Base-by-base conservation (phyloP, 2,329 filamentous ascomycete species). In the Fusarium tricinctum region DNA sequence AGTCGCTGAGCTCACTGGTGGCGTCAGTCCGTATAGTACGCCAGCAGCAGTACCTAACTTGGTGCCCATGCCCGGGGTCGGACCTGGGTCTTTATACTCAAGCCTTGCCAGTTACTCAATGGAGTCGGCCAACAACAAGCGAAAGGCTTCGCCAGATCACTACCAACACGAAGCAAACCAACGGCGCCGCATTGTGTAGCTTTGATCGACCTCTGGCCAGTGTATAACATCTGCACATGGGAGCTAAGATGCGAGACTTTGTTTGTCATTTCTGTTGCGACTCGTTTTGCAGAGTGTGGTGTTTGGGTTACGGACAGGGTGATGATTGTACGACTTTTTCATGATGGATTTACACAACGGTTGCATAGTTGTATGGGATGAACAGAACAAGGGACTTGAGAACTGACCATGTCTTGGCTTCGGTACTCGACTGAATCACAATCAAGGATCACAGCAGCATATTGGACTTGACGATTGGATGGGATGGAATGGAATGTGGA, bases 1-100 rank as follows among this genome's bases (percentile, higher is more conserved):
- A 50, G 82, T 91, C 17, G 84, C 86, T 35, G 88, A 91, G 74
- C 82, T 91, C 70, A 90, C 88, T 3, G 90, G 88, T 0, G 88
- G 88, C 14, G 81, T 89, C 32, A 88, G 85, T 66, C 86, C 87
- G 1, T 90, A 89, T 74, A 85, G 80, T 67, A 85, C 85, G n/a
- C 85, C 85, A 6, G 66, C 71, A 3, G 69, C 73, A 40, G 39
- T 84, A 9, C 78, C 81, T 5, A 80, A 74, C 39, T 55, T 71
- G 28, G 68, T 71, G 17, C 47, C 69, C 15, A 63, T 67, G 28
- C 76, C 45, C 79, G 80, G 63, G 76, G 78, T 26, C 73, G 78
- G 28, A 73, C 80, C 58, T 80, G 80, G 75, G 63, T 78, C 70
- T 44, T 48, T 72, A 23, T 71, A 79, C 45, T 77, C 77, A 6